Evolutionary conservation across 805 yeast genomes (phyloP).

Genomic region (Starmerella roubikii): DNA sequence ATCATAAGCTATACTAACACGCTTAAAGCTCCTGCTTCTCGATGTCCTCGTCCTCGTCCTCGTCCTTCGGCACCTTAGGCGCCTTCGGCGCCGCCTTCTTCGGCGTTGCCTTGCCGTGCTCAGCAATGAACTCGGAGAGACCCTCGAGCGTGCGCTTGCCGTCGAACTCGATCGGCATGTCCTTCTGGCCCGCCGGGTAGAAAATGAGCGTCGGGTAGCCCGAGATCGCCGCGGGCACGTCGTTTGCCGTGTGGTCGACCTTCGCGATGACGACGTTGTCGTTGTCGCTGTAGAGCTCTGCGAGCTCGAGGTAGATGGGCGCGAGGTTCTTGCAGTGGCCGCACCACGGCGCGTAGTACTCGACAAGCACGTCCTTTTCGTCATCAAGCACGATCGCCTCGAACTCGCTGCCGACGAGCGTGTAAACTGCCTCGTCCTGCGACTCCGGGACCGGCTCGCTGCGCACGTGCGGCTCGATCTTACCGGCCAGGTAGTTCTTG

Average conservation of each 20-base stretch:
- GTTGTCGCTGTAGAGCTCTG: slow-evolving; percentile 42
- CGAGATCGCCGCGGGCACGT: slow-evolving; percentile 57
- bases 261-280: slow-evolving; percentile 63
- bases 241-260: slow-evolving; percentile 81
- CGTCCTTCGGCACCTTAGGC: slow-evolving; percentile 9
- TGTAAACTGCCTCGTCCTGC: slow-evolving; percentile 57
- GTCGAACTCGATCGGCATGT: slow-evolving; percentile 48
- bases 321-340: slow-evolving; percentile 90
- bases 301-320: slow-evolving; percentile 80
- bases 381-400: slow-evolving; percentile 50
- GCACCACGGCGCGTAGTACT: slow-evolving; percentile 81
- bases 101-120: slow-evolving; percentile 41
- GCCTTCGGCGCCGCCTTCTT: slow-evolving; percentile 3
- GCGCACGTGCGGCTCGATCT: slow-evolving; percentile 59
- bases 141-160: slow-evolving; percentile 64
- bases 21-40: slow-evolving; percentile 3
- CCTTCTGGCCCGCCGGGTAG: slow-evolving; percentile 74
- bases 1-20: background rate
- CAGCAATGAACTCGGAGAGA: slow-evolving; percentile 56
- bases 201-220: slow-evolving; percentile 90
- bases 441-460: slow-evolving; percentile 61
- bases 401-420: slow-evolving; percentile 74
- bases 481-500: slow-evolving; percentile 47
- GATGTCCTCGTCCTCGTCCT: slow-evolving; percentile 1
- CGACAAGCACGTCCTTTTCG: slow-evolving; percentile 61